These are phyloP conservation scores for Sporisorium iseilematis-ciliati DNA, from an alignment of 1,284 basidiomycete genomes.

Conservation along the genomic window DNA sequence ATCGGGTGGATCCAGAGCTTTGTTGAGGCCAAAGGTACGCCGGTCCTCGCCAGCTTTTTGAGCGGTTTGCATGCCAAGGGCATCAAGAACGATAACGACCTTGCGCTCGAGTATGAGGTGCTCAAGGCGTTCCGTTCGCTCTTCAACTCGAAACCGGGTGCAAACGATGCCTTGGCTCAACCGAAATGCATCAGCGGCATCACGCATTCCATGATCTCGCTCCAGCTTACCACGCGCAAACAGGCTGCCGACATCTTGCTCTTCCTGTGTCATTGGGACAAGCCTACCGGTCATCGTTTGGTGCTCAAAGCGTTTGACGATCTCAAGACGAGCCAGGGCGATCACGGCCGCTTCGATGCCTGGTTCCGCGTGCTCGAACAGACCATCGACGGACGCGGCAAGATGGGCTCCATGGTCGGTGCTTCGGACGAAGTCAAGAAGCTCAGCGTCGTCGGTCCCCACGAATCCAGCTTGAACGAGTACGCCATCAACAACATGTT, in stretches of 20 bases:
- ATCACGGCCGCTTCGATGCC: constrained; percentile 78
- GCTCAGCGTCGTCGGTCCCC: constrained; percentile 72
- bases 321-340: constrained; percentile 55
- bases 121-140: constrained; percentile 88
- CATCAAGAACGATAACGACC: constrained; percentile 74
- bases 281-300: constrained; percentile 71
- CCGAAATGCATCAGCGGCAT: constrained; percentile 84
- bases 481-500: constrained; percentile 63
- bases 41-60: constrained; percentile 81
- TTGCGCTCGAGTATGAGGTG: constrained; percentile 84
- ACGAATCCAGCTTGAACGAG: constrained; percentile 83
- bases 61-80: constrained; percentile 62
- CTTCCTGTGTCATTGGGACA: constrained; percentile 73
- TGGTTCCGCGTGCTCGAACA: constrained; percentile 89
- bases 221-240: constrained; percentile 84
- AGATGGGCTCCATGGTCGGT: constrained; percentile 94
- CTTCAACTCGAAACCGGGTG: constrained; percentile 82
- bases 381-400: constrained; percentile 84
- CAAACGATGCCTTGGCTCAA: constrained; percentile 82
- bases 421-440: constrained; percentile 87
- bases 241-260: constrained; percentile 81
- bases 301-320: constrained; percentile 73
- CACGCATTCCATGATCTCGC: constrained; percentile 84
- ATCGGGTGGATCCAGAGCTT: constrained; percentile 69
- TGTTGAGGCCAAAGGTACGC: constrained; percentile 79